Conservation (phyloP, 169 alveolate species). For the Plasmodium malariae region DNA sequence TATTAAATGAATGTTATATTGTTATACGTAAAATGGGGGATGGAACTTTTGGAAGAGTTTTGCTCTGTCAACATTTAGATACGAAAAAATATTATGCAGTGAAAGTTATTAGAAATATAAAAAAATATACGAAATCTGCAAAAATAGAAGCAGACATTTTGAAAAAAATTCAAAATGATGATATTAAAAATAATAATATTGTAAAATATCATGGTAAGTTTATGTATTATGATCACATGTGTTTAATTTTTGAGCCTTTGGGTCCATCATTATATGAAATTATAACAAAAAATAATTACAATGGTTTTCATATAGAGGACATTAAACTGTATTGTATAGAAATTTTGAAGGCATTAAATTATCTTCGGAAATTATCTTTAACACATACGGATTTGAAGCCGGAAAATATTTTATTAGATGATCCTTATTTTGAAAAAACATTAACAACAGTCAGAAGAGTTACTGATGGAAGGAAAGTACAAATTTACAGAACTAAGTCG, state of each 20-base stretch:
- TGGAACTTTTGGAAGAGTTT: constrained; percentile 99
- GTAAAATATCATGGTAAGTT: constrained; percentile 93
- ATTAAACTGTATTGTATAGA: constrained; percentile 94
- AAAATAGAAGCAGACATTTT: constrained; percentile 96
- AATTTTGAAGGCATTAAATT: constrained; percentile 93
- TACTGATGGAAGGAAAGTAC: constrained; percentile 77
- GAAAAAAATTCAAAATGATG: constrained; percentile 87
- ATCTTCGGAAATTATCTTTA: constrained; percentile 91
- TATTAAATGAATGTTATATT: constrained; percentile 86
- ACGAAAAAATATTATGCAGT: constrained; percentile 90
- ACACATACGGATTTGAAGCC: constrained; percentile 99
- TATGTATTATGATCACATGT: constrained; percentile 91
- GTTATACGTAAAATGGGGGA: constrained; percentile 94
- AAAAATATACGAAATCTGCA: constrained; percentile 96
- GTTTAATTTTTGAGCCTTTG: constrained; percentile 96
- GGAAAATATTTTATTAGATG: constrained; percentile 95
- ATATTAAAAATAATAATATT: constrained; percentile 89
- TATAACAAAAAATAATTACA: constrained; percentile 93
- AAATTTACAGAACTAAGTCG: constrained; percentile 85
- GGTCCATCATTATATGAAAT: constrained; percentile 97
- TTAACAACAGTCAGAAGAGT: constrained; percentile 80
- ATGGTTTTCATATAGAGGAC: constrained; percentile 94
- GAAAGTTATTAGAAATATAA: constrained; percentile 94
- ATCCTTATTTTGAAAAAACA: constrained; percentile 84
- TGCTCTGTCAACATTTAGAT: constrained; percentile 90